These are phyloP conservation scores for Saccharomyces hybrid DNA, from an alignment of 1,139 yeast genomes.

Conservation along the genomic window DNA sequence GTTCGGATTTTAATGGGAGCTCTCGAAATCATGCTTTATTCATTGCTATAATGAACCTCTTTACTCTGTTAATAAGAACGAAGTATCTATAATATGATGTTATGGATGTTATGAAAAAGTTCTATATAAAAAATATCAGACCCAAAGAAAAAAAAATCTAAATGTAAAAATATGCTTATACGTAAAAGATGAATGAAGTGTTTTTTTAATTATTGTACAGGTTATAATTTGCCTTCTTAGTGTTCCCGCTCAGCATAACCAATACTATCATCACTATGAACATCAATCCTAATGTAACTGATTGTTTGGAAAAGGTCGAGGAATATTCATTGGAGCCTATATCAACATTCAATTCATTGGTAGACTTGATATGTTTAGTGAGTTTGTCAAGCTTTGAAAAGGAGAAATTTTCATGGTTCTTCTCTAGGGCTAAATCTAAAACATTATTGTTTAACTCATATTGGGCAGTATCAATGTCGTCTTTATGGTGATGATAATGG, in stretches of 20 bases:
- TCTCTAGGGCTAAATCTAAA: conserved; percentile 17
- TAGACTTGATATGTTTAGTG: neutral
- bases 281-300: neutral
- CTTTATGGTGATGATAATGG: conserved; percentile 4
- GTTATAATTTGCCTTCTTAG: neutral
- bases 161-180: neutral
- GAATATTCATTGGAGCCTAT: neutral
- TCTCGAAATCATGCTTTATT: neutral
- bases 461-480: conserved; percentile 3
- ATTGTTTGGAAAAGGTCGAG: neutral
- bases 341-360: neutral
- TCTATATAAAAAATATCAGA: neutral
- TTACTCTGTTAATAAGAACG: neutral
- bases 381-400: neutral
- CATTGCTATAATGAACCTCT: neutral
- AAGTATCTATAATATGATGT: neutral
- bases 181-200: neutral
- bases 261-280: neutral
- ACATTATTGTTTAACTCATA: conserved; percentile 6
- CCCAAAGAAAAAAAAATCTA: neutral
- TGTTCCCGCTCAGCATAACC: neutral
- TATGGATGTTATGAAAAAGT: neutral
- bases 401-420: neutral
- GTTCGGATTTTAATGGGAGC: neutral
- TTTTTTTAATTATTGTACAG: conserved; percentile 2